These are phyloP conservation scores for Starmerella apicola DNA, from an alignment of 805 yeast genomes.

Conservation along the genomic window DNA sequence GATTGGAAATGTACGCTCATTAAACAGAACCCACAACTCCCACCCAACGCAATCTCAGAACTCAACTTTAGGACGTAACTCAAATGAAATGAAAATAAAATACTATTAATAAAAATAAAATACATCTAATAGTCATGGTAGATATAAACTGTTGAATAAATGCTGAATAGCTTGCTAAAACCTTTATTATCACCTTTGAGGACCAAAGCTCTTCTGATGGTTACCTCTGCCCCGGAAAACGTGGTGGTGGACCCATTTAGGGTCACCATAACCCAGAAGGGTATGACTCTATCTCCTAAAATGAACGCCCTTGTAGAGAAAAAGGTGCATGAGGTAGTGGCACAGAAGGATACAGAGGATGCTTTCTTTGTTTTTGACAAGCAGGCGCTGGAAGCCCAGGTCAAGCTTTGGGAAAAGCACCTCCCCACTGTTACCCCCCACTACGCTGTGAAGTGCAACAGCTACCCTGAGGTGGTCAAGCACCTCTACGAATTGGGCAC, in stretches of 20 bases:
- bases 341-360: slow-evolving; percentile 35
- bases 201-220: too few species aligned
- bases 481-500: slow-evolving; percentile 50
- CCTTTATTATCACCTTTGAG: background rate
- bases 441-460: slow-evolving; percentile 93
- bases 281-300: too few species aligned
- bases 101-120: background rate
- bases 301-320: background rate
- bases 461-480: slow-evolving; percentile 47
- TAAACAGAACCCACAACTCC: too few species aligned
- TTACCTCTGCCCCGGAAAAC: too few species aligned
- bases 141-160: background rate
- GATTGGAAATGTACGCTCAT: too few species aligned
- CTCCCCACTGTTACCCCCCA: slow-evolving; percentile 74
- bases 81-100: too few species aligned
- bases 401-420: slow-evolving; percentile 45
- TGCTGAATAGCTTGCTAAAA: background rate
- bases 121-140: background rate
- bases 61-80: too few species aligned
- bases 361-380: slow-evolving; percentile 83
- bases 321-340: background rate
- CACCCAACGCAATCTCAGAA: too few species aligned
- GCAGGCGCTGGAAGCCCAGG: slow-evolving; percentile 53
- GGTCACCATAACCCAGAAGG: too few species aligned
- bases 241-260: too few species aligned